Conservation (phyloP, 305 asterid species). For the Fraxinus greggii region DNA sequence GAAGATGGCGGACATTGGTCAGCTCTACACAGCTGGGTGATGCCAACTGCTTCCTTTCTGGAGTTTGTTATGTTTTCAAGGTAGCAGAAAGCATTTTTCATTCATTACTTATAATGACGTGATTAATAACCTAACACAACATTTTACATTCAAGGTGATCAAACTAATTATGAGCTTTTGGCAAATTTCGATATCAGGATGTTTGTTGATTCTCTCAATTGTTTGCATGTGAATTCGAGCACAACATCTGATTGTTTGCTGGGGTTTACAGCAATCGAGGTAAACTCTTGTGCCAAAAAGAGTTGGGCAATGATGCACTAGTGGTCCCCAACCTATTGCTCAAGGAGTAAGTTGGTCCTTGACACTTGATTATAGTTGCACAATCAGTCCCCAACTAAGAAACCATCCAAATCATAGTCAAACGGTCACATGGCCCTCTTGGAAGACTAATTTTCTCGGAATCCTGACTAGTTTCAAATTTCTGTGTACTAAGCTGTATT, state of each 20-base stretch:
- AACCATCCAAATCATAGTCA: not conserved
- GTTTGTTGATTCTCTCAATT: conserved; percentile 83
- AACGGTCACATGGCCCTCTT: not conserved
- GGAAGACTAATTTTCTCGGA: not conserved
- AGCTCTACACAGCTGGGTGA: conserved; percentile 92
- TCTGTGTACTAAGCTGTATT: not conserved
- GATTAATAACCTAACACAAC: not conserved
- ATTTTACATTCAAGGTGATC: conserved; percentile 7
- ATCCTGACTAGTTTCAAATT: not conserved
- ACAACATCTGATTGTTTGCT: conserved; percentile 45
- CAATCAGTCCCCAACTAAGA: not conserved
- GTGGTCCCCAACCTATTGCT: not conserved
- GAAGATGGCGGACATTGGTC: conserved; percentile 92
- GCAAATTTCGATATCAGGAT: conserved; percentile 57
- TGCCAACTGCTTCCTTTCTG: conserved; percentile 92
- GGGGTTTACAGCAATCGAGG: conserved; percentile 77
- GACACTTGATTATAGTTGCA: not conserved
- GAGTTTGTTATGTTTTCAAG: conserved; percentile 95
- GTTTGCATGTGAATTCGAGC: conserved; percentile 49
- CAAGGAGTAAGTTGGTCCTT: not conserved
- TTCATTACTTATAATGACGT: not conserved
- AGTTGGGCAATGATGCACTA: not conserved
- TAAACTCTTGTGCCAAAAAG: conserved; percentile 29
- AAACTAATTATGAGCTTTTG: conserved; percentile 8
- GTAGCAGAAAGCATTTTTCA: conserved; percentile 34